Conservation (phyloP, 2,329 filamentous ascomycete genomes). For the Coniochaeta prunicola region DNA sequence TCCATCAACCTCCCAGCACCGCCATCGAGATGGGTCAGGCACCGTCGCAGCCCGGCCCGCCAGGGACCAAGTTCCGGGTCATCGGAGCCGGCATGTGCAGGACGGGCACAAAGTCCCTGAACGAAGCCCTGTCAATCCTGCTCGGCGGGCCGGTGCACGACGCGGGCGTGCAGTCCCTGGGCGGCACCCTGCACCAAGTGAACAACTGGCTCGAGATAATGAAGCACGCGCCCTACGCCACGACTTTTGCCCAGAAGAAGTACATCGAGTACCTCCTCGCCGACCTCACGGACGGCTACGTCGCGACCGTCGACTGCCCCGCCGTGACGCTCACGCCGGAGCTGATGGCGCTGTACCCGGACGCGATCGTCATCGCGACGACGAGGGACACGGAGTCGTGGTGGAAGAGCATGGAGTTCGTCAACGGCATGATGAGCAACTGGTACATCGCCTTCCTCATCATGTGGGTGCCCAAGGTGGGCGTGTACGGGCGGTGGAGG, state of each 20-base stretch:
- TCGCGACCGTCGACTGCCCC: constrained; percentile 34
- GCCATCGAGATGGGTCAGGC: constrained; percentile 20
- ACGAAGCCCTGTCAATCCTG: constrained; percentile 27
- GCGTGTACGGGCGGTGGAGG: constrained; percentile 23
- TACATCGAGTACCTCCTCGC: constrained; percentile 26
- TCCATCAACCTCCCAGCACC: neutral
- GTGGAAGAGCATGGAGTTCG: constrained; percentile 27
- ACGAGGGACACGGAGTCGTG: constrained; percentile 28
- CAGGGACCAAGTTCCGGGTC: constrained; percentile 24
- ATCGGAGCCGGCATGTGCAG: constrained; percentile 29
- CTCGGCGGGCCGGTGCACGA: constrained; percentile 26
- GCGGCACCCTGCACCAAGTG: constrained; percentile 8
- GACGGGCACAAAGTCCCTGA: constrained; percentile 29
- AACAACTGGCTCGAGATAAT: constrained; percentile 20
- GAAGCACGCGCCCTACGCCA: constrained; percentile 20
- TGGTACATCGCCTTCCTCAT: constrained; percentile 25
- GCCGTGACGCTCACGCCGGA: constrained; percentile 33
- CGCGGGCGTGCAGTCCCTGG: constrained; percentile 21
- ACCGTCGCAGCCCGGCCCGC: constrained; percentile 21
- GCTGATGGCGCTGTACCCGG: constrained; percentile 39
- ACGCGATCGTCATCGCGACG: constrained; percentile 40
- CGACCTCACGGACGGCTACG: constrained; percentile 26
- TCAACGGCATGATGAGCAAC: constrained; percentile 23
- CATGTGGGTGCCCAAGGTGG: constrained; percentile 23
- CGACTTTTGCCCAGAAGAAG: constrained; percentile 22